These are phyloP conservation scores for Cadophora sp. DNA, from an alignment of 2,329 filamentous ascomycete species.

Conservation along the genomic window DNA sequence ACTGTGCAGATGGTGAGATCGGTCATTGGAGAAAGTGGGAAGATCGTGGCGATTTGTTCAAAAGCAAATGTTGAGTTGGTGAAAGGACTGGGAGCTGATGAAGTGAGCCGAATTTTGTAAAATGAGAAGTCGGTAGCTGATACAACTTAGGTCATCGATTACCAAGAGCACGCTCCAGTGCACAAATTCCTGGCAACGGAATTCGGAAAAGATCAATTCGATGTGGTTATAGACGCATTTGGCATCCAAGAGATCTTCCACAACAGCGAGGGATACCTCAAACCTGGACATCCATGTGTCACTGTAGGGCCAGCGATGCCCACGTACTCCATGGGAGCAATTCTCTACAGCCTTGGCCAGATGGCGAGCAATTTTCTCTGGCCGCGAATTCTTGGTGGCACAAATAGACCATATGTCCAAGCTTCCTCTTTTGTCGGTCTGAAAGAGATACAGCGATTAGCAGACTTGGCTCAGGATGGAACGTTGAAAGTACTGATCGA, in stretches of 20 bases:
- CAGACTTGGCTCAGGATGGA: conserved; percentile 47
- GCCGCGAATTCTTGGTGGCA: conserved; percentile 47
- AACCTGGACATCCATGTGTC: conserved; percentile 48
- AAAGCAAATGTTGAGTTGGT: conserved; percentile 55
- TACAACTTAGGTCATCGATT: conserved; percentile 50
- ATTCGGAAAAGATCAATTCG: conserved; percentile 47
- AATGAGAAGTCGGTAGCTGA: not conserved
- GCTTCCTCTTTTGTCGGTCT: conserved; percentile 35
- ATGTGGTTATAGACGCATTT: conserved; percentile 58
- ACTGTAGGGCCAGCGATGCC: conserved; percentile 52
- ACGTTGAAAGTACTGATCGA: conserved; percentile 48
- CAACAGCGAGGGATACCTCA: conserved; percentile 50
- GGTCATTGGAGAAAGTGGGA: conserved; percentile 50
- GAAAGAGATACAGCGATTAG: conserved; percentile 46
- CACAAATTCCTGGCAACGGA: conserved; percentile 45
- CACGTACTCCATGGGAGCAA: conserved; percentile 43
- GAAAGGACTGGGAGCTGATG: conserved; percentile 54
- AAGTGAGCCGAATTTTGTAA: conserved; percentile 44
- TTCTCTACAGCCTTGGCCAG: conserved; percentile 44
- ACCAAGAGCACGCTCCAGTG: conserved; percentile 48
- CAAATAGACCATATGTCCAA: conserved; percentile 43
- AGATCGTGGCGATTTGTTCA: conserved; percentile 57
- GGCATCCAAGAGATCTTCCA: conserved; percentile 56
- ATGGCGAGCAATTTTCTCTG: conserved; percentile 51
- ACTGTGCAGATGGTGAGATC: conserved; percentile 52